phyloP scores from a whole-genome alignment of 2,329 filamentous ascomycete species.

The Colletotrichum gloeosporioides region DNA sequence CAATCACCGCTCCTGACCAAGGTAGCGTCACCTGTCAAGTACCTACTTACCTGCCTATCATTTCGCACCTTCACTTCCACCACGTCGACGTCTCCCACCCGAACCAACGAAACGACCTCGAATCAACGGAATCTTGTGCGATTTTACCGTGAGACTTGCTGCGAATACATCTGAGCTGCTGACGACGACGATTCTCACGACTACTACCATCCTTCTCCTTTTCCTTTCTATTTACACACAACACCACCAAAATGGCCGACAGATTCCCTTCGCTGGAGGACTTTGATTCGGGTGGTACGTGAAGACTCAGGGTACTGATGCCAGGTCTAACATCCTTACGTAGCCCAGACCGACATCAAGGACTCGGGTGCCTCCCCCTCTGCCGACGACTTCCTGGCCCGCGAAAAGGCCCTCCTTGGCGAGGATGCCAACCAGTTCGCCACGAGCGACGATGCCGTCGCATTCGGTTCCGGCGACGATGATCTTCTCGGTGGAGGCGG shows the following conservation, averaged over 20 bases:
- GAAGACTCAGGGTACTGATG: neutral
- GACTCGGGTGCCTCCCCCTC: constrained; percentile 63
- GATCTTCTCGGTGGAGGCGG: constrained; percentile 76
- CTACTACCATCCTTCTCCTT: constrained; percentile 53
- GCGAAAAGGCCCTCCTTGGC: constrained; percentile 88
- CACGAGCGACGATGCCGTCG: constrained; percentile 73
- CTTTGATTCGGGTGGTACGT: constrained; percentile 68
- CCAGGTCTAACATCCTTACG: constrained; percentile 25
- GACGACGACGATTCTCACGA: constrained; percentile 64
- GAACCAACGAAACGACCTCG: neutral
- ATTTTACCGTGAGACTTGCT: neutral
- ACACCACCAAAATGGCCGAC: constrained; percentile 68
- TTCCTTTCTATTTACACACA: constrained; percentile 3
- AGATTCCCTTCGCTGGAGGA: constrained; percentile 82
- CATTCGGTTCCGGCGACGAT: constrained; percentile 70
- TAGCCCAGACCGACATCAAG: constrained; percentile 72
- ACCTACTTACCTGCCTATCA: neutral
- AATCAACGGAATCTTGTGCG: neutral
- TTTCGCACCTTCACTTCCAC: neutral
- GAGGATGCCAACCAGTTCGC: constrained; percentile 93
- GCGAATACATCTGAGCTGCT: neutral
- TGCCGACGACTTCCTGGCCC: constrained; percentile 84
- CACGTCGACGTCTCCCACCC: neutral
- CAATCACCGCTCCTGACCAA: constrained; percentile 13
- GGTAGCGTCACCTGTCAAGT: neutral